Evolutionary conservation across 2,329 filamentous ascomycete genomes (phyloP).

Genomic region (Penicillium frequentans): DNA sequence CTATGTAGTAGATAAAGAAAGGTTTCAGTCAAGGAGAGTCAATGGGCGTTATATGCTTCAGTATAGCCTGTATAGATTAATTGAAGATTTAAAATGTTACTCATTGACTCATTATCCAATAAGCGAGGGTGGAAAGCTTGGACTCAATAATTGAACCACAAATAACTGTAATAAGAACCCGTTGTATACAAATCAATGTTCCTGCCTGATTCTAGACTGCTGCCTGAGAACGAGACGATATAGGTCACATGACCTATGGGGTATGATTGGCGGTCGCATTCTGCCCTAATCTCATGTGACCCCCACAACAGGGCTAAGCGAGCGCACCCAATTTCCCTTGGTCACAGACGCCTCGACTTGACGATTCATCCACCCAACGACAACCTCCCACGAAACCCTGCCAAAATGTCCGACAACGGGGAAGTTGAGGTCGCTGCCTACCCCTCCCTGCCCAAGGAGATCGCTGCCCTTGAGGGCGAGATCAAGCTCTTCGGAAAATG

Average conservation of each 20-base stretch:
- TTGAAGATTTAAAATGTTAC: background rate
- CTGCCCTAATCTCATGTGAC: slow-evolving; percentile 39
- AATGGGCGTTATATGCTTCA: background rate
- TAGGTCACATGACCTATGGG: slow-evolving; percentile 23
- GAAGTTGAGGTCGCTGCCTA: slow-evolving; percentile 85
- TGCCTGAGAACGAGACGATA: background rate
- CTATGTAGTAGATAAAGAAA: background rate
- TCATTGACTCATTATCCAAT: background rate
- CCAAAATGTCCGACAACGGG: slow-evolving; percentile 88
- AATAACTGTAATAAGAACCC: background rate
- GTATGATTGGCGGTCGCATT: slow-evolving; percentile 23
- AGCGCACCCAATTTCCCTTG: slow-evolving; percentile 43
- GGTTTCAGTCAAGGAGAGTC: background rate
- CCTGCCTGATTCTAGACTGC: background rate
- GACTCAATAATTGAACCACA: background rate
- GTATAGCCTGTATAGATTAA: too few species aligned
- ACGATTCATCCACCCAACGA: slow-evolving; percentile 42
- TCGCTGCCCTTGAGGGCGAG: slow-evolving; percentile 82
- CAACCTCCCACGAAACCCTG: slow-evolving; percentile 42
- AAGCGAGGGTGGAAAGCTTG: background rate
- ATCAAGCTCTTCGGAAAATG: slow-evolving; percentile 75
- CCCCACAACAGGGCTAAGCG: slow-evolving; percentile 42
- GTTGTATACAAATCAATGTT: background rate
- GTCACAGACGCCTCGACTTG: slow-evolving; percentile 29
- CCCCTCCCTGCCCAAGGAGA: slow-evolving; percentile 88